Base-by-base conservation (phyloP, 352 stramenopile genomes). In the Phytopythium sindhum region DNA sequence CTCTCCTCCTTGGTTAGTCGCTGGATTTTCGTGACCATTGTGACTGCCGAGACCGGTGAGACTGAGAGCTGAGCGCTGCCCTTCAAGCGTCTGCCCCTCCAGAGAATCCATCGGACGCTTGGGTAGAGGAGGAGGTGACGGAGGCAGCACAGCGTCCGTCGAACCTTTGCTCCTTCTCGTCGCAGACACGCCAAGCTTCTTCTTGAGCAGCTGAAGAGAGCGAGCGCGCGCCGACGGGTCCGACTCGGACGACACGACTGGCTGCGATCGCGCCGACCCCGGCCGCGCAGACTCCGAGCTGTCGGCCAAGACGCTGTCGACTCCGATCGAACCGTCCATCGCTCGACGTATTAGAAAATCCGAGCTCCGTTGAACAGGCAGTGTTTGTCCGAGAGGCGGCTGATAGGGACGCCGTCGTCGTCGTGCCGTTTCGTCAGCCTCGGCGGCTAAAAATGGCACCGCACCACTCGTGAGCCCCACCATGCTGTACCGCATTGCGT, bases 121-220 rank as follows among this genome's bases (percentile, higher is more conserved):
- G n/a, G 47, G 47, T 33, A 53, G 47, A 53, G 47, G 47, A 33
- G 47, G 47, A 12, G 47, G 47, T 1, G 23, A 4, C 12, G 47
- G 12, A 4, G 47, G 47, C 1, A 31, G 47, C 23, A 53, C 47
- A n/a, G 9, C 24, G 0, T 11, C 47, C 12, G 47, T 7, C 47
- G 23, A 21, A 24, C 56, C 29, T 61, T 67, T 44, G 50, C 59
- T 41, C 23, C 31, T 61, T 50, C 26, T 44, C 56, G 14, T 69
- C 26, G 65, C 50, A 55, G 55, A 31, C 6, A 23, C 26, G 11
- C 44, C 60, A 2, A 74, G 58, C 47, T 69, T 74, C 29, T 61
- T 77, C 50, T 77, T 77, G 33, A 74, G 41, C 28, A 77, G 45
- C 21, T 66, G 51, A 44, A 77, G 66, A 21, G 66, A 70, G 33